Percentiles rank a stretch among this genome's conserved stretches.
These are phyloP conservation scores for Rhynchospora breviuscula DNA, from an alignment of 176 grass and related monocot species.

Conservation along the genomic window DNA sequence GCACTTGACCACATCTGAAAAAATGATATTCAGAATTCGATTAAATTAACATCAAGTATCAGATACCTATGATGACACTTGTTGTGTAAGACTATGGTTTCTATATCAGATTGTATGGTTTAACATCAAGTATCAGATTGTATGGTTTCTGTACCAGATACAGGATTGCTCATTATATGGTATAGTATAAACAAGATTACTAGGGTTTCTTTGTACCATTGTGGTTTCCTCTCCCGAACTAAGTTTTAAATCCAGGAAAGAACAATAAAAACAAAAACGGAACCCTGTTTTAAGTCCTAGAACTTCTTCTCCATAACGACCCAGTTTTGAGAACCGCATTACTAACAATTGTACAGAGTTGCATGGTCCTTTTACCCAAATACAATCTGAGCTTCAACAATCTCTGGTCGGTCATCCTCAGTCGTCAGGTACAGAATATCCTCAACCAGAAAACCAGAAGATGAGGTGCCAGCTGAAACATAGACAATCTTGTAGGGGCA, in stretches of 20 bases:
- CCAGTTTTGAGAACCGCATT: neutral
- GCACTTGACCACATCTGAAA: conserved; percentile 61
- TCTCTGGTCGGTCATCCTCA: conserved; percentile 34
- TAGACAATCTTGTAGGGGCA: conserved; percentile 74
- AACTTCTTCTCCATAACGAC: neutral
- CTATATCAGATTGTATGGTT: neutral
- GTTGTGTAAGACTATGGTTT: neutral
- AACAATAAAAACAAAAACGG: neutral
- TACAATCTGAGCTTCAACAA: conserved; percentile 57
- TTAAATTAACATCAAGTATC: neutral
- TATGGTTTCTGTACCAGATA: neutral
- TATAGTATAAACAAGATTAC: too few relatives aligned
- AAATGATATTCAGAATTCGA: neutral
- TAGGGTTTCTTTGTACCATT: neutral
- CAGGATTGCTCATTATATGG: too few relatives aligned
- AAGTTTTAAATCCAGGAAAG: neutral
- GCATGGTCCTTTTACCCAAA: conserved; percentile 48
- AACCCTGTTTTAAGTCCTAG: neutral
- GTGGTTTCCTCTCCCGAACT: neutral
- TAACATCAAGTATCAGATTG: too few relatives aligned
- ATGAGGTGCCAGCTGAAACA: conserved; percentile 55
- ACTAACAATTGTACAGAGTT: neutral
- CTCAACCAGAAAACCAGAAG: conserved; percentile 69
- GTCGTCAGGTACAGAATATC: conserved; percentile 67
- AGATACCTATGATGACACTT: neutral